Conservation (phyloP, 208 protist genomes). For the Tritrichomonas foetus region DNA sequence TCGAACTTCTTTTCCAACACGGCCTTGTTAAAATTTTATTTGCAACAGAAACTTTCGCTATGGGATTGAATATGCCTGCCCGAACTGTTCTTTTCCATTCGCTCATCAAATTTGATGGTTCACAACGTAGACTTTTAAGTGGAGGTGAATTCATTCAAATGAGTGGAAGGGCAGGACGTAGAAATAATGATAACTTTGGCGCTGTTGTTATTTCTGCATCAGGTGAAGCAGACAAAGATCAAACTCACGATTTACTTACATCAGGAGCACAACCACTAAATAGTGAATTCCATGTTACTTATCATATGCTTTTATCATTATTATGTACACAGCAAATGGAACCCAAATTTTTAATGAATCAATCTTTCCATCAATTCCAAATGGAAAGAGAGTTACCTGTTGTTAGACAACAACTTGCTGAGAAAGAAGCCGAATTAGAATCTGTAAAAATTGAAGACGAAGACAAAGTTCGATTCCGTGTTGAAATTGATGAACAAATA, state of each 20-base stretch:
- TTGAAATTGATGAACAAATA: not conserved
- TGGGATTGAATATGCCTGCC: conserved; percentile 49
- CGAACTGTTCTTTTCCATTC: conserved; percentile 38
- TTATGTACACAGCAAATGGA: not conserved
- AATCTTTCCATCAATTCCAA: conserved; percentile 30
- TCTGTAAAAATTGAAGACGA: not conserved
- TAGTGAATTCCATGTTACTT: conserved; percentile 8
- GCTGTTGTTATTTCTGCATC: not conserved
- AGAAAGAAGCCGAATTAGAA: not conserved
- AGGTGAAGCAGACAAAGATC: not conserved
- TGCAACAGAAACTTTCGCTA: conserved; percentile 48
- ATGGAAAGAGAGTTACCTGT: not conserved
- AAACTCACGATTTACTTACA: not conserved
- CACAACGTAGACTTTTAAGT: not conserved
- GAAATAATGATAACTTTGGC: conserved; percentile 39
- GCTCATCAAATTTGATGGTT: conserved; percentile 40
- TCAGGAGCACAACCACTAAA: not conserved
- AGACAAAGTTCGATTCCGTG: not conserved
- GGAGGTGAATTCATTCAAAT: conserved; percentile 46
- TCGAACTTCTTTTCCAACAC: conserved; percentile 44
- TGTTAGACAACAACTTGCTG: not conserved
- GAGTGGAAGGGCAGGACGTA: conserved; percentile 42
- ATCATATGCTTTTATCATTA: conserved; percentile 3
- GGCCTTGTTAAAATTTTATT: conserved; percentile 40
- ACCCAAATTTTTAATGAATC: not conserved